phyloP scores from a whole-genome alignment of 345 rosid genomes.

The Pistacia integerrima region DNA sequence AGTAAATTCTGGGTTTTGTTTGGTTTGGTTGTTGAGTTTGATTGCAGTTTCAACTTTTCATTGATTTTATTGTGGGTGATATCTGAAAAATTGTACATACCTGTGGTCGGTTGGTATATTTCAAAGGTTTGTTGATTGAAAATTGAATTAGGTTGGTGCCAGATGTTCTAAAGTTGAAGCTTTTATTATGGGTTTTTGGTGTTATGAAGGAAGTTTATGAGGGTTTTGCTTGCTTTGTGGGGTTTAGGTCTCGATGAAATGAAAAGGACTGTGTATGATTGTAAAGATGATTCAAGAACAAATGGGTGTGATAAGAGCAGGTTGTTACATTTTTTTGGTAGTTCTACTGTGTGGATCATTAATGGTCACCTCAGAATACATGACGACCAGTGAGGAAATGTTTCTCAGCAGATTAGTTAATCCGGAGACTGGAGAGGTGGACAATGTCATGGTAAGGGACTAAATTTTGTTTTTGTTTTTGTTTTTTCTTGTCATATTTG shows the following conservation, averaged over 20 bases:
- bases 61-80: slow-evolving; percentile 2
- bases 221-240: slow-evolving; percentile 26
- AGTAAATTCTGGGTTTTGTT: slow-evolving; percentile 28
- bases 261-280: slow-evolving; percentile 30
- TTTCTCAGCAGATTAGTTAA: slow-evolving; percentile 42
- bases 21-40: slow-evolving; percentile 13
- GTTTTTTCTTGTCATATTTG: neutral
- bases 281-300: slow-evolving; percentile 31
- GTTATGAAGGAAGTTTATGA: slow-evolving; percentile 1
- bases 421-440: slow-evolving; percentile 51
- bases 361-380: slow-evolving; percentile 40
- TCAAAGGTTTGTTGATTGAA: neutral
- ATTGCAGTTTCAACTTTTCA: slow-evolving; percentile 19
- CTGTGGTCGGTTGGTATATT: slow-evolving; percentile 8
- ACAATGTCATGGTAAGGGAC: slow-evolving; percentile 52
- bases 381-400: slow-evolving; percentile 42
- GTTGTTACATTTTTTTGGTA: slow-evolving; percentile 30
- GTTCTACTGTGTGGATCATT: slow-evolving; percentile 42
- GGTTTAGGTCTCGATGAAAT: slow-evolving; percentile 41
- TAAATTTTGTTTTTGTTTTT: slow-evolving; percentile 15
- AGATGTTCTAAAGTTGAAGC: slow-evolving; percentile 15
- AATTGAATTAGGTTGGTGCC: slow-evolving; percentile 2
- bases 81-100: slow-evolving; percentile 3
- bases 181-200: slow-evolving; percentile 8
- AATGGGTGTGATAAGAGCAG: slow-evolving; percentile 32